Base-by-base conservation (phyloP, 2,329 filamentous ascomycete species). In the Nigrospora osmanthi region DNA sequence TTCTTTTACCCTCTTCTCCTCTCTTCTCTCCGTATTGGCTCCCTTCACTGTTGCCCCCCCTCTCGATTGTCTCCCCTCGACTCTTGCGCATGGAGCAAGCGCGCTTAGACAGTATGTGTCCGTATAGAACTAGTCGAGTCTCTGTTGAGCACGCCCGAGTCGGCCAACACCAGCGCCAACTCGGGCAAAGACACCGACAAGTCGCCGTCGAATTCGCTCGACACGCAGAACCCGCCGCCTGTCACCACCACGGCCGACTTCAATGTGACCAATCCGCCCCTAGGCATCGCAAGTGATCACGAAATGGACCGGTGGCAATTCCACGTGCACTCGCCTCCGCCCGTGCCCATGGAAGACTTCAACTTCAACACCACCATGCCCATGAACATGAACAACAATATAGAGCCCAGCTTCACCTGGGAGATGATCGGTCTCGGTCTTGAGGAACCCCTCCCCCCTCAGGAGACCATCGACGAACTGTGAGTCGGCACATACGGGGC, bases 121-220 rank as follows among this genome's bases (percentile, higher is more conserved):
- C 6, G 5, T 28, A 46, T 56, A 94, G 89, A 91, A 63, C 90
- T 96, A 75, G 90, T 97, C 45, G 91, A 96, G 71, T 93, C 86
- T 2, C 70, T 96, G 45, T 71, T 96, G 49, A 94, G 91, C 68
- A 87, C 80, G 6, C 85, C 94, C 59, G 85, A 88, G 44, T 65
- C 74, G 28, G 47, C 63, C 50, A 55, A 56, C 56, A 41, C 57
- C 51, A 58, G 55, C 38, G 50, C 65, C 23, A 61, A 71, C 49
- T 55, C 63, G 37, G n/a, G 19, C n/a, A 38, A 38, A 38, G 37
- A 19, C 7, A 19, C 7, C 37, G 19, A 15, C 12, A 38, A 38
- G 5, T 35, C 34, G 19, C 17, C 37, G 17, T 53, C 59, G 38
- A 50, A 58, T n/a, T 45, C 58, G 17, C 56, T 64, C 43, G 61